Evolutionary conservation across 2,329 filamentous ascomycete genomes (phyloP), one percentile per base, ranked within the genome.

Genomic region (Colletotrichum gloeosporioides): DNA sequence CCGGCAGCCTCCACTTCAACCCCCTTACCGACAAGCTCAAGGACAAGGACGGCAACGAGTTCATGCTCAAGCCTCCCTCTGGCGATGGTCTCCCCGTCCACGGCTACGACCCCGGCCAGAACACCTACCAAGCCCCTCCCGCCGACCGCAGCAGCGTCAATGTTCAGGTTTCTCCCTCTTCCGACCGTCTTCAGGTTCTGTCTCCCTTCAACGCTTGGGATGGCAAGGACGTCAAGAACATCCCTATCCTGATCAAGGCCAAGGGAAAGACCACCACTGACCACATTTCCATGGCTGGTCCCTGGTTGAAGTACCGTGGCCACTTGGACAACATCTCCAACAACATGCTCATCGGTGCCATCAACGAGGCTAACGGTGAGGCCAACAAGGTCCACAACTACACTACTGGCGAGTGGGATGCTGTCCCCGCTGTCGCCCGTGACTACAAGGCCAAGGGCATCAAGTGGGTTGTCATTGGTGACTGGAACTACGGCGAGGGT

Each of bases 401-500:
- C 87, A 93, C 94, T 83, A 98, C 90, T 78, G 95, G 93, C 82
- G 92, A 96, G 80, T 96, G 92, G 86, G 96, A 94, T 84, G 95
- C 95, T 77, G 97, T 99, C 73, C 97, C 97, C 75, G 95, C 94
- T 77, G 96, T 96, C 83, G 97, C 97, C 81, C 95, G 96, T 90
- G 95, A 98, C 89, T 99, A 99, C 93, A 99, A 99, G 94, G 93
- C 94, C 87, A 96, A 97, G 90, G 96, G 95, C 77, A 94, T 99
- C 87, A 93, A 93, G 88, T 99, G 97, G 97, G 96, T 98, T 84
- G 97, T 99, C 80, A 88, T 99, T 84, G 97, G 97, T 89, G 97
- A 99, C 92, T 99, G 96, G 96, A 99, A 99, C 92, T 99, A 99
- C 89, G 97, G 97, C 80, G 97, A 99, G 90, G 97, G 97, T 82